Evolutionary conservation across 257 asterid genomes (phyloP), one percentile per base, ranked within the genome.

Genomic region (Solanum neorickii): DNA sequence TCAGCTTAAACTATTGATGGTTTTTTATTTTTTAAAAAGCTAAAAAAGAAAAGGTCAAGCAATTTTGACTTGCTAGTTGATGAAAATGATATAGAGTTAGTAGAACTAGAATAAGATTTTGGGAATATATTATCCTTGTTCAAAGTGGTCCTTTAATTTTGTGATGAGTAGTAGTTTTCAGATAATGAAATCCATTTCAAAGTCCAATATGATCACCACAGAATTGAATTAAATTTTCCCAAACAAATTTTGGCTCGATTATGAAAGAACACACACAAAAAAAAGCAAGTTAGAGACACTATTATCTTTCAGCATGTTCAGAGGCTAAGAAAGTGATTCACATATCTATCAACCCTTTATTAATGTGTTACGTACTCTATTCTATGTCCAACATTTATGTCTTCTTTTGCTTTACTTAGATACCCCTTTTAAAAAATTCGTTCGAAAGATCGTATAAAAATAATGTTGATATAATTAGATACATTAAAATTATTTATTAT

Each of bases 291-390:
- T 42, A 42, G 21, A 25, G 62, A 78, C 25, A 44, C 62, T 77
- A 44, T 59, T n/a, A 41, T 76, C 4, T 76, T 15, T 70, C 68
- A 29, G 93, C 95, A 94, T 94, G 98, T 94, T 94, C 97, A 89
- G 86, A 89, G 98, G 97, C 97, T 91, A 77, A 89, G 73, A 91
- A 83, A 74, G 41, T 10, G 47, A 44, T 60, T 21, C 89, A 88
- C 87, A 69, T 83, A 75, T 41, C 89, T 73, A 27, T 18, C 25
- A 42, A 46, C 46, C 27, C 13, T 46, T 87, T 60, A 66, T 72
- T 83, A 46, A 88, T 83, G 15, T 56, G 33, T 31, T 37, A 78
- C 62, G 62, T 52, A 52, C 62, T 52, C 62, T 52, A 52, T 52
- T 5, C n/a, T 52, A 23, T 10, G 74, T 68, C 74, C 20, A 12